Conservation (phyloP, 2,329 filamentous ascomycete genomes). For the Paraphaeosphaeria minitans region DNA sequence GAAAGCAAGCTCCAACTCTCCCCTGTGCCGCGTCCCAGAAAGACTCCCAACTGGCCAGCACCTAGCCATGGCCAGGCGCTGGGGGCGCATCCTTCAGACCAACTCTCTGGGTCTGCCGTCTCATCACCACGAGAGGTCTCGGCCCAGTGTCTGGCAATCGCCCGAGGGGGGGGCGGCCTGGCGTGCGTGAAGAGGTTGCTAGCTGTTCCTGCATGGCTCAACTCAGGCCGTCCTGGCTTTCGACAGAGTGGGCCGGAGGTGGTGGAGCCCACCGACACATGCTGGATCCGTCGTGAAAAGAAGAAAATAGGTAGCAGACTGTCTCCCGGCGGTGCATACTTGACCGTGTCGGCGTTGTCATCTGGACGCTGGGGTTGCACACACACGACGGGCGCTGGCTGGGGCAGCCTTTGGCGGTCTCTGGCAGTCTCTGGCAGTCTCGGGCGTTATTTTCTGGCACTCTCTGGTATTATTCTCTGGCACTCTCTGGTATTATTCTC, state of each 20-base stretch:
- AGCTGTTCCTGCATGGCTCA: slow-evolving; percentile 33
- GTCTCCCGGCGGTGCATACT: background rate
- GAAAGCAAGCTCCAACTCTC: background rate
- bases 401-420: too few relatives aligned
- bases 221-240: slow-evolving; percentile 21
- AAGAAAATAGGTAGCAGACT: background rate
- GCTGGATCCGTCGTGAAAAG: slow-evolving; percentile 4
- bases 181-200: background rate
- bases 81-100: slow-evolving; percentile 2
- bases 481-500: too few relatives aligned
- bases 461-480: background rate
- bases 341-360: background rate
- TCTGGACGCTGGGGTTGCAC: slow-evolving; percentile 3
- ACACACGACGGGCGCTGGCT: background rate
- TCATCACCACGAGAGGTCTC: background rate
- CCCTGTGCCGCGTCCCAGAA: too few relatives aligned
- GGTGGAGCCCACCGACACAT: slow-evolving; percentile 15
- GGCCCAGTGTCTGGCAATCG: background rate
- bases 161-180: background rate
- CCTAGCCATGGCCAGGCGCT: too few relatives aligned
- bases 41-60: too few relatives aligned
- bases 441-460: too few relatives aligned
- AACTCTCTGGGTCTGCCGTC: background rate
- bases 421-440: background rate
- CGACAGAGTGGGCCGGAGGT: slow-evolving; percentile 11